Evolutionary conservation across 1,284 basidiomycete species (phyloP).

Genomic region (Ustilago loliicola): DNA sequence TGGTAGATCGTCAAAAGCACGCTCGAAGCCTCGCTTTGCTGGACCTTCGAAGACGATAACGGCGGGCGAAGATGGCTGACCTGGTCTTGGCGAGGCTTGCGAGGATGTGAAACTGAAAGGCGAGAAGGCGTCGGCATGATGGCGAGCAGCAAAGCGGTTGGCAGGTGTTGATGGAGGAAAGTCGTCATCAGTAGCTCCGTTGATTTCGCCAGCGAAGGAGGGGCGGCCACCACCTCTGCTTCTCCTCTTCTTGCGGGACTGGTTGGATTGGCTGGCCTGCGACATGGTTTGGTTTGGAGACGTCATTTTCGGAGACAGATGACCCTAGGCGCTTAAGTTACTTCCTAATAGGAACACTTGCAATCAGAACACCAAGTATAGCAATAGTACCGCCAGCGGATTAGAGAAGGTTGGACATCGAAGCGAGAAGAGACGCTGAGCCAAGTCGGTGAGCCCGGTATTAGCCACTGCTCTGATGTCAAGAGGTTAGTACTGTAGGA

Average conservation of each 20-base stretch:
- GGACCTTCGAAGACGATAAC: slow-evolving; percentile 47
- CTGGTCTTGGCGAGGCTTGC: slow-evolving; percentile 18
- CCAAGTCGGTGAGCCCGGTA: too few species aligned
- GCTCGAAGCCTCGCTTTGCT: slow-evolving; percentile 36
- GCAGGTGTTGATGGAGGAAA: slow-evolving; percentile 25
- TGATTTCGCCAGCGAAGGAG: slow-evolving; percentile 1
- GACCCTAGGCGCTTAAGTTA: background rate
- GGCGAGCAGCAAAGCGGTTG: slow-evolving; percentile 17
- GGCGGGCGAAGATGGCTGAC: slow-evolving; percentile 29
- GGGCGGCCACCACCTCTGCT: slow-evolving; percentile 1
- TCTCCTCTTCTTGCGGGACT: background rate
- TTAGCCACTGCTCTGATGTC: too few species aligned
- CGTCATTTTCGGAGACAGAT: background rate
- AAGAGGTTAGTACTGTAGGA: too few species aligned
- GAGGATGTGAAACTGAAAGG: slow-evolving; percentile 32
- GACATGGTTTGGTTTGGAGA: slow-evolving; percentile 6
- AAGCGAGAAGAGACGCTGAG: background rate
- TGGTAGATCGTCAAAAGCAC: slow-evolving; percentile 42
- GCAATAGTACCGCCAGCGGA: background rate
- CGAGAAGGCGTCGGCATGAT: slow-evolving; percentile 17
- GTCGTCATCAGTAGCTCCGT: slow-evolving; percentile 3
- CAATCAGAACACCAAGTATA: background rate
- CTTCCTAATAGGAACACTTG: background rate
- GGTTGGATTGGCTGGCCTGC: background rate
- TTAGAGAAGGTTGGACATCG: background rate